Evolutionary conservation across 2,329 filamentous ascomycete genomes (phyloP).

Genomic region (Allantophomopsis cytisporea): DNA sequence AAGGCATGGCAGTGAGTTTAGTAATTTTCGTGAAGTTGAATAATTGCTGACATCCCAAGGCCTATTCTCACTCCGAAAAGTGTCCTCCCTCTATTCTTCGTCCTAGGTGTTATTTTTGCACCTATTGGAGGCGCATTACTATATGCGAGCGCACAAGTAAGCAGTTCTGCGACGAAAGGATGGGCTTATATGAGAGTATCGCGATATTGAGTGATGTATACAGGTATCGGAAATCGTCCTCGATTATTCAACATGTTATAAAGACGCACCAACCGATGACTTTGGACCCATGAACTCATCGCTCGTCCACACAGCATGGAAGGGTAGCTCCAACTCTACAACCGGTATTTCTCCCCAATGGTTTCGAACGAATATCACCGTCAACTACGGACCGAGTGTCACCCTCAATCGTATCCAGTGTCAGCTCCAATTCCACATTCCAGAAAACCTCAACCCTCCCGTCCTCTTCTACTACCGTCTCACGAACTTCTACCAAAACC

Average conservation of each 20-base stretch:
- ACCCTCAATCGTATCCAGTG: slow-evolving; percentile 37
- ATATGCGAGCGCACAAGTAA: slow-evolving; percentile 71
- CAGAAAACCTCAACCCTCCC: slow-evolving; percentile 65
- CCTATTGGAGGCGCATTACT: slow-evolving; percentile 80
- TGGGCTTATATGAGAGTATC: slow-evolving; percentile 2
- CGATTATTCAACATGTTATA: slow-evolving; percentile 73
- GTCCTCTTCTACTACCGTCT: slow-evolving; percentile 92
- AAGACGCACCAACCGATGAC: slow-evolving; percentile 32
- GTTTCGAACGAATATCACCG: slow-evolving; percentile 19
- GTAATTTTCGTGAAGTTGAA: slow-evolving; percentile 1
- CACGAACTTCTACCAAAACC: slow-evolving; percentile 98
- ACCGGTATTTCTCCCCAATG: slow-evolving; percentile 3
- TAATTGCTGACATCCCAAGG: slow-evolving; percentile 28
- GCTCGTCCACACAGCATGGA: slow-evolving; percentile 59
- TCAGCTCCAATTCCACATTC: slow-evolving; percentile 64
- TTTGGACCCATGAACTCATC: slow-evolving; percentile 38
- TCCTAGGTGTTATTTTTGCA: slow-evolving; percentile 81
- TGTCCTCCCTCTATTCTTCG: slow-evolving; percentile 81
- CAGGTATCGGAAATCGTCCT: slow-evolving; percentile 84
- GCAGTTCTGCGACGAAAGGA: slow-evolving; percentile 8
- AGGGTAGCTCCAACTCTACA: slow-evolving; percentile 28
- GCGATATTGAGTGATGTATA: background rate
- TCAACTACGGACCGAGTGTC: slow-evolving; percentile 24
- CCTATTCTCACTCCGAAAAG: slow-evolving; percentile 94
- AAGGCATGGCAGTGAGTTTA: slow-evolving; percentile 90